Conservation (phyloP, 2,329 filamentous ascomycete species). For the Mariannaea sp. region DNA sequence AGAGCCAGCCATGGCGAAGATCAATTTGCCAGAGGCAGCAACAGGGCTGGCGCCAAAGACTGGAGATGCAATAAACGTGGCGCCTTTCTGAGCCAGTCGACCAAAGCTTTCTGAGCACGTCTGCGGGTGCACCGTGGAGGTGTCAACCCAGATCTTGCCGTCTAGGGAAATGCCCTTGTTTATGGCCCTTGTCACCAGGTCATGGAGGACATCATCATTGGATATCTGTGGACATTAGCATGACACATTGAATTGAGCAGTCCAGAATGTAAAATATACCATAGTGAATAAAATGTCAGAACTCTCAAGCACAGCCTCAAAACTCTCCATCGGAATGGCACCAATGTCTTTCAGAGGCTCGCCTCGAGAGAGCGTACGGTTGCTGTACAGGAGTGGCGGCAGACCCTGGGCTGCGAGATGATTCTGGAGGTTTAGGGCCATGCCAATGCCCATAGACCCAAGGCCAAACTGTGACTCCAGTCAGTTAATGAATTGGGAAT, state of each 20-base stretch:
- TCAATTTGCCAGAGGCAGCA: conserved; percentile 48
- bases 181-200: conserved; percentile 8
- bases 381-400: conserved; percentile 43
- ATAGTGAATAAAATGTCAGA: conserved; percentile 49
- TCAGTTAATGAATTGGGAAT: conserved; percentile 8
- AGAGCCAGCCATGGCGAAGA: conserved; percentile 48
- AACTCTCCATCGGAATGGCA: conserved; percentile 41
- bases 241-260: too few species aligned
- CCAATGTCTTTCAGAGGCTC: conserved; percentile 41
- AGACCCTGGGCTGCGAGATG: conserved; percentile 43
- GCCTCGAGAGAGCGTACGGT: conserved; percentile 47
- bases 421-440: conserved; percentile 49
- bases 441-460: conserved; percentile 50
- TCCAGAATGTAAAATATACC: too few species aligned
- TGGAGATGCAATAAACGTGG: conserved; percentile 36
- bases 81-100: too few species aligned
- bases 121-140: conserved; percentile 37
- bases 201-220: conserved; percentile 7
- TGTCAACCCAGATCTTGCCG: conserved; percentile 31
- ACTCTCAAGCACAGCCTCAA: conserved; percentile 42
- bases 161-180: conserved; percentile 5
- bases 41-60: conserved; percentile 50
- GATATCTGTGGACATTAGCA: conserved; percentile 1
- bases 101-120: too few species aligned
- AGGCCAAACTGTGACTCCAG: conserved; percentile 44